Base-by-base conservation (phyloP, 1,284 basidiomycete genomes). In the Cutaneotrichosporon dermatis region DNA sequence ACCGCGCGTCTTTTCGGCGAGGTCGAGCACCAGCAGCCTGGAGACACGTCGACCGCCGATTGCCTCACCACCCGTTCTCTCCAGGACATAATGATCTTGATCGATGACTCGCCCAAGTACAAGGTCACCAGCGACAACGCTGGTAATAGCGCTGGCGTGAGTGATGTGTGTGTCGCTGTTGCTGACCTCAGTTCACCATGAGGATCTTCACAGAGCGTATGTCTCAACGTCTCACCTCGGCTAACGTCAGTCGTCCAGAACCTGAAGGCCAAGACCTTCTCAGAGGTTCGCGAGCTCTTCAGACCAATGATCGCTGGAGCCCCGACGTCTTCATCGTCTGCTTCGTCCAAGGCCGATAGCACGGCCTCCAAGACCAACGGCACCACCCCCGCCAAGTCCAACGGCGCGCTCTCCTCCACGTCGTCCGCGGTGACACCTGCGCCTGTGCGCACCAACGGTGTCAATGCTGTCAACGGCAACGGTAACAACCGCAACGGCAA, bases 1-100 rank as follows among this genome's bases (percentile, higher is more conserved):
- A 74, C 71, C 2, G 69, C 73, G 4, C 60, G 60, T n/a, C 55
- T 75, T 6, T 74, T 74, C 45, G 71, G 61, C 4, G 67, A 65
- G 3, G 61, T 73, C 10, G 72, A 75, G 53, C 16, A n/a, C 3
- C 54, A 46, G 5, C 59, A 54, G 37, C 40, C 41, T 11, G 67
- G 67, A 9, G 50, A 56, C 12, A 60, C 62, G 40, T 60, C 64
- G 3, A 57, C 69, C 2, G 65, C 69, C 50, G 6, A 37, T 1
- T 45, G 45, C 41, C 15, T 34, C 41, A 60, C 55, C 6, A 44
- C 39, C 5, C 59, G 59, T 13, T 33, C 15, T 8, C 40, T 60
- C 9, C 10, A 11, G 6, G 51, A 57, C 25, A 43, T 54, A 5
- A 48, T 54, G 33, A 3, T 36, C 10, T 10, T 51, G 6, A 44